These are phyloP conservation scores for Effrenium voratum DNA, from an alignment of 73 alveolate genomes.

Conservation along the genomic window DNA sequence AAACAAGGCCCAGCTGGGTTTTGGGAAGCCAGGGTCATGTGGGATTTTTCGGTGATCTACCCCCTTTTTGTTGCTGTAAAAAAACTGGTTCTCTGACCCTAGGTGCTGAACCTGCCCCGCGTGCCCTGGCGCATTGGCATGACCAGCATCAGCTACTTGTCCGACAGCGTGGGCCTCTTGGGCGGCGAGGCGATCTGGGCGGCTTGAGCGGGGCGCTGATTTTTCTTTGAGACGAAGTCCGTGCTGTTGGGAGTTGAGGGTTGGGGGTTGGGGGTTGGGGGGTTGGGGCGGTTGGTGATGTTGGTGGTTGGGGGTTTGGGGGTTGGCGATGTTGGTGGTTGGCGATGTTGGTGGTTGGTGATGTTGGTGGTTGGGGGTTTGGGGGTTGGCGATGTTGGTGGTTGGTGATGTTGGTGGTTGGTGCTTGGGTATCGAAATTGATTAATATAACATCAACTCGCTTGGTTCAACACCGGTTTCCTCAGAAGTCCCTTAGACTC, in stretches of 20 bases:
- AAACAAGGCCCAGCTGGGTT: too few species aligned
- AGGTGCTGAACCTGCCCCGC: slow-evolving; percentile 75
- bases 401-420: not conserved
- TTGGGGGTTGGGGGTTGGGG: not conserved
- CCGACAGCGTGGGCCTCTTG: slow-evolving; percentile 42
- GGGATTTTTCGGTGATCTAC: too few species aligned
- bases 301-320: not conserved
- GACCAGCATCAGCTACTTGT: slow-evolving; percentile 41
- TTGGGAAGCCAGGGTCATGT: too few species aligned
- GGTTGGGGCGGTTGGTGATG: not conserved
- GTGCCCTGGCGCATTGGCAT: slow-evolving; percentile 70
- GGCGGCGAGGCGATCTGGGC: slow-evolving; percentile 3
- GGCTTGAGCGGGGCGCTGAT: too few species aligned
- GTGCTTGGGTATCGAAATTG: not conserved
- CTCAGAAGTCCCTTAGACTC: not conserved
- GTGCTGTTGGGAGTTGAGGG: not conserved
- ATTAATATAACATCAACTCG: too few species aligned
- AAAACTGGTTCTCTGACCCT: not conserved
- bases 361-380: not conserved
- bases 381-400: not conserved
- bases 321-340: not conserved
- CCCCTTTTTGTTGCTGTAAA: too few species aligned
- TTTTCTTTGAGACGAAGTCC: too few species aligned
- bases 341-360: not conserved
- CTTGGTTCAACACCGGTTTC: not conserved